Conservation (phyloP, 1,139 yeast genomes). For the Pichia sp. region DNA sequence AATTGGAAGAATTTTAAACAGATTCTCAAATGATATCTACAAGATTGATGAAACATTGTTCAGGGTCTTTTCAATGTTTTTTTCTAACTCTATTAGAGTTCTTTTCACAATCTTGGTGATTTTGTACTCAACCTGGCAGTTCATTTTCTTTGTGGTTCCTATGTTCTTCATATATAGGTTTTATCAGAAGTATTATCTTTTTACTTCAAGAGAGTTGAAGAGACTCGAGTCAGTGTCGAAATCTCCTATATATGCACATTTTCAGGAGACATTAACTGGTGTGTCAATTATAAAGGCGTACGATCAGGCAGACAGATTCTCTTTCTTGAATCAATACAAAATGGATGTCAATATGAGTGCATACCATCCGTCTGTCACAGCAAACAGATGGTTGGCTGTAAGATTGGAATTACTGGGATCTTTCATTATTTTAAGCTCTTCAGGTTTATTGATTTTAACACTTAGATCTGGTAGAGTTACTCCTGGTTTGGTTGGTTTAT, state of each 20-base stretch:
- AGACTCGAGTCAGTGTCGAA: slow-evolving; percentile 90
- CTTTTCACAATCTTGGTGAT: slow-evolving; percentile 78
- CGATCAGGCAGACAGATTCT: slow-evolving; percentile 70
- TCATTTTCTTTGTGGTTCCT: slow-evolving; percentile 68
- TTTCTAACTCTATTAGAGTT: slow-evolving; percentile 70
- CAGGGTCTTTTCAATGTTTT: slow-evolving; percentile 79
- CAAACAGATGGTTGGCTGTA: slow-evolving; percentile 96
- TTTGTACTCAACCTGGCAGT: slow-evolving; percentile 84
- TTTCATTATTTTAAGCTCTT: slow-evolving; percentile 76
- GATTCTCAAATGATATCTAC: slow-evolving; percentile 91
- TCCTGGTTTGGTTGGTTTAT: slow-evolving; percentile 90
- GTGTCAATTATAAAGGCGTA: slow-evolving; percentile 88
- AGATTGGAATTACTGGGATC: slow-evolving; percentile 90
- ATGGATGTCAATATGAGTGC: slow-evolving; percentile 87
- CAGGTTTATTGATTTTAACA: slow-evolving; percentile 72
- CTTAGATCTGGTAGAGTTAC: slow-evolving; percentile 65
- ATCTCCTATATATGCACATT: slow-evolving; percentile 93
- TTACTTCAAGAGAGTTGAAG: slow-evolving; percentile 90
- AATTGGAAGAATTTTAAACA: slow-evolving; percentile 85
- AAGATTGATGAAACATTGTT: slow-evolving; percentile 87
- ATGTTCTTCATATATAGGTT: slow-evolving; percentile 67
- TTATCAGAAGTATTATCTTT: slow-evolving; percentile 85
- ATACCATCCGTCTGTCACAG: slow-evolving; percentile 86
- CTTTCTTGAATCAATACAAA: slow-evolving; percentile 66
- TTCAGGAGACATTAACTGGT: slow-evolving; percentile 92